phyloP scores from a whole-genome alignment of 2,329 filamentous ascomycete species.

The Onygena corvina region DNA sequence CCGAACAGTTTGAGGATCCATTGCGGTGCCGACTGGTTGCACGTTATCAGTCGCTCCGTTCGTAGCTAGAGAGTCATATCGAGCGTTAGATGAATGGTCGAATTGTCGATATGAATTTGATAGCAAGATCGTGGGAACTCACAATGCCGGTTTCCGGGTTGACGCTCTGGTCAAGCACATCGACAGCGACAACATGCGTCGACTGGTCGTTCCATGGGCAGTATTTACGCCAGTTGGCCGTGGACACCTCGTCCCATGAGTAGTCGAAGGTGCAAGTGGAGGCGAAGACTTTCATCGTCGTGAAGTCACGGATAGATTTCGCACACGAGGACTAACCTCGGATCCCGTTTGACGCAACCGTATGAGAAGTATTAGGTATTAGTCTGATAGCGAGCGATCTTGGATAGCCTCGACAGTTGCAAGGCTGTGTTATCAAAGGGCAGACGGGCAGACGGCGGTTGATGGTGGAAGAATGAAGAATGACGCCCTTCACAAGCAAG shows the following conservation, averaged over 20 bases:
- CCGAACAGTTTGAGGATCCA: conserved; percentile 66
- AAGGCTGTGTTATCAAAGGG: neutral
- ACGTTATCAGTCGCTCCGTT: conserved; percentile 53
- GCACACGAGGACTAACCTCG: neutral
- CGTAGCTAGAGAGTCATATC: conserved; percentile 42
- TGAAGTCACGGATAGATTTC: neutral
- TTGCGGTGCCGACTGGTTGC: conserved; percentile 37
- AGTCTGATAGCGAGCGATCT: neutral
- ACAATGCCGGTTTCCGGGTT: conserved; percentile 56
- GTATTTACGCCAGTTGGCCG: conserved; percentile 97
- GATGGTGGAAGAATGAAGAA: too few relatives aligned
- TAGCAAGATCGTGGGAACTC: conserved; percentile 25
- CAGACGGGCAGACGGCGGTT: too few relatives aligned
- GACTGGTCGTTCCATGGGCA: conserved; percentile 98
- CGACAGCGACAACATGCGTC: conserved; percentile 91
- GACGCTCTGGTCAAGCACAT: conserved; percentile 66
- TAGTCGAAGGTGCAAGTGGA: conserved; percentile 86
- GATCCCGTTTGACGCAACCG: neutral
- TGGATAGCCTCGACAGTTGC: neutral
- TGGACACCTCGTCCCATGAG: conserved; percentile 96
- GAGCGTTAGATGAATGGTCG: neutral
- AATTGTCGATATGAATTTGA: neutral
- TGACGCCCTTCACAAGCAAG: too few relatives aligned
- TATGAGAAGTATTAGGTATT: neutral
- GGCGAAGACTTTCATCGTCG: conserved; percentile 83